Evolutionary conservation across 1,139 yeast species (phyloP).

Genomic region (Kluyveromyces sp.): DNA sequence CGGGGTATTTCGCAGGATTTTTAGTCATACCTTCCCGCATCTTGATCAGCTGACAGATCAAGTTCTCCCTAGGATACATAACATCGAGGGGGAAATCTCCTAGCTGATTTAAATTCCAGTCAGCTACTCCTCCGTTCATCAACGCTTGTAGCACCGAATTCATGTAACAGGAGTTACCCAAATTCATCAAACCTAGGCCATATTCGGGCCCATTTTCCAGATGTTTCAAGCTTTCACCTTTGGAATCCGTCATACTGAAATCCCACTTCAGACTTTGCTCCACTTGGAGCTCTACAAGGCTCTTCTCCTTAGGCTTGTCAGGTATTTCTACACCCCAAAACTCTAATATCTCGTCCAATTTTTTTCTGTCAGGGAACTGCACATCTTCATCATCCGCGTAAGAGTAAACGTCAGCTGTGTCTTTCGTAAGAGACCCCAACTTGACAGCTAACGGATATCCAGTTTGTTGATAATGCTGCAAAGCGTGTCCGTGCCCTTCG

Average conservation of each 20-base stretch:
- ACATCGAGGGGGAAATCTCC: constrained; percentile 31
- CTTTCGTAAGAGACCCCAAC: constrained; percentile 74
- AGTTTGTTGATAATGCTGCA: constrained; percentile 52
- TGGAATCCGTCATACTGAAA: constrained; percentile 66
- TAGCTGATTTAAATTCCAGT: constrained; percentile 20
- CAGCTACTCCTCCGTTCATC: constrained; percentile 36
- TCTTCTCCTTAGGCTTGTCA: constrained; percentile 61
- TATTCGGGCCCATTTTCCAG: constrained; percentile 56
- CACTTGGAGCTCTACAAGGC: constrained; percentile 77
- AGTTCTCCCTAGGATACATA: constrained; percentile 55
- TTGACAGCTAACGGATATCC: constrained; percentile 81
- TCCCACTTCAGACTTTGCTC: constrained; percentile 95
- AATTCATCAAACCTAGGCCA: constrained; percentile 62
- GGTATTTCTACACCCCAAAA: constrained; percentile 67
- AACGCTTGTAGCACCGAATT: constrained; percentile 75
- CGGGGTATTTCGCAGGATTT: constrained; percentile 51
- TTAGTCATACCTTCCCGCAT: constrained; percentile 72
- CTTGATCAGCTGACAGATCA: constrained; percentile 67
- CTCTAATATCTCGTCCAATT: constrained; percentile 41
- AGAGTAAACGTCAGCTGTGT: constrained; percentile 74
- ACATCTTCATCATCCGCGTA: constrained; percentile 86
- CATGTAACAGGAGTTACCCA: constrained; percentile 90
- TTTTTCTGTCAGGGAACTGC: constrained; percentile 48
- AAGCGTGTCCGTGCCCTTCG: constrained; percentile 87
- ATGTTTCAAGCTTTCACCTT: constrained; percentile 60